Evolutionary conservation across 1,284 basidiomycete species (phyloP).

Genomic region (Apiotrichum gracile): DNA sequence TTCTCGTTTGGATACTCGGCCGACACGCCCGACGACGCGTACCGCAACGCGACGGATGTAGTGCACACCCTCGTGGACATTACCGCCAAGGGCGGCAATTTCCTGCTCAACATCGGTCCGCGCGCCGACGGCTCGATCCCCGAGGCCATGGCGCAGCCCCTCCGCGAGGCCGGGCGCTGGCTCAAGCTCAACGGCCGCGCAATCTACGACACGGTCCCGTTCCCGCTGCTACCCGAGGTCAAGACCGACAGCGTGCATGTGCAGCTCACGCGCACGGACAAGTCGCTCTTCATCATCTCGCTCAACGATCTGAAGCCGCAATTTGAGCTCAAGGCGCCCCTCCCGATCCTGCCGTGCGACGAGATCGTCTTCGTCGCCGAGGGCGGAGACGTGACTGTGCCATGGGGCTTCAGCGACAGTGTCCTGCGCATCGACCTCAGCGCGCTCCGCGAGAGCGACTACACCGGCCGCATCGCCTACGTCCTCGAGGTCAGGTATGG

Average conservation of each 20-base stretch:
- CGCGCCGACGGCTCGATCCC: conserved; percentile 55
- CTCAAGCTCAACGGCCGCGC: conserved; percentile 53
- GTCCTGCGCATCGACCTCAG: conserved; percentile 7
- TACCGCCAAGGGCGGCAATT: conserved; percentile 42
- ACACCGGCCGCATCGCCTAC: conserved; percentile 11
- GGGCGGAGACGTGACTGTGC: conserved; percentile 7
- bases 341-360: conserved; percentile 53
- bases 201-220: conserved; percentile 50
- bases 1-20: conserved; percentile 40
- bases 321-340: conserved; percentile 42
- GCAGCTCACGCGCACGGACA: conserved; percentile 53
- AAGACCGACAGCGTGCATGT: conserved; percentile 42
- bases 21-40: conserved; percentile 50
- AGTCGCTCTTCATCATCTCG: conserved; percentile 54
- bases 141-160: conserved; percentile 49
- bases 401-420: conserved; percentile 1
- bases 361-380: conserved; percentile 45
- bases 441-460: conserved; percentile 12
- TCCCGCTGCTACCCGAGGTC: conserved; percentile 22
- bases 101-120: conserved; percentile 55
- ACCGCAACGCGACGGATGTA: conserved; percentile 53
- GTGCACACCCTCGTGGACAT: conserved; percentile 55
- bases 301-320: conserved; percentile 43
- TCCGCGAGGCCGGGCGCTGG: conserved; percentile 55
- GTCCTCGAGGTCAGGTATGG: conserved; percentile 18